Evolutionary conservation across 768 basidiomycete species (phyloP), one percentile per base, ranked within the genome.

Genomic region (Tylopilus vinaceipallidus): DNA sequence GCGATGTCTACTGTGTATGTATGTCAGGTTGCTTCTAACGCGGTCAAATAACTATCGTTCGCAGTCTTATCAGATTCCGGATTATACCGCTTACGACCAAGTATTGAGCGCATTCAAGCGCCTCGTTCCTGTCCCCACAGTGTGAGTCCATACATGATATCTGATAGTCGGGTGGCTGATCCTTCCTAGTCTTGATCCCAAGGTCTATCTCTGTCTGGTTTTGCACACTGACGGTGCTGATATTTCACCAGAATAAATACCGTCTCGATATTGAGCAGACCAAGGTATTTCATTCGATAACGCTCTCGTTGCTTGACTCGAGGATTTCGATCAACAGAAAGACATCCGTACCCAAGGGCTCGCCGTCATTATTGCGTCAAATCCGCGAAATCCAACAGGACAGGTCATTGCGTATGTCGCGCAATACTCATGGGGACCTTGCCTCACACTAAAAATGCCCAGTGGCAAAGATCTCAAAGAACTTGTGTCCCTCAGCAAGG

Each of bases 361-460:
- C 17, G 81, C 86, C 11, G 91, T 95, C 42, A 79, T 95, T 49
- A 73, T 95, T 37, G 88, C 91, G 0, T 93, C 90, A 20, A 98
- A 97, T 70, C 95, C 95, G n/a, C 83, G 94, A 46, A 98, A 97
- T 64, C 94, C 95, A 3, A 97, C 95, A 1, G 93, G 95, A n/a
- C 94, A 95, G 66, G 82, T 86, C 46, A 79, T 83, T 54, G 78
- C 77, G 84, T 89, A 59, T 20, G 69, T 64, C 11, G 14, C 46
- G 16, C 29, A 37, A 32, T 44, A 11, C 27, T 35, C 47, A 3
- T 30, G 33, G 27, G 12, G n/a, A 16, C 29, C n/a, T 7, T 50
- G 11, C 24, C 39, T 69, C 43, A 57, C 27, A 20, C 27, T 24
- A 38, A n/a, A 40, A 10, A n/a, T 19, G 12, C 33, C 4, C 59